Conservation (phyloP, 768 basidiomycete species). For the Harrya chromipes region DNA sequence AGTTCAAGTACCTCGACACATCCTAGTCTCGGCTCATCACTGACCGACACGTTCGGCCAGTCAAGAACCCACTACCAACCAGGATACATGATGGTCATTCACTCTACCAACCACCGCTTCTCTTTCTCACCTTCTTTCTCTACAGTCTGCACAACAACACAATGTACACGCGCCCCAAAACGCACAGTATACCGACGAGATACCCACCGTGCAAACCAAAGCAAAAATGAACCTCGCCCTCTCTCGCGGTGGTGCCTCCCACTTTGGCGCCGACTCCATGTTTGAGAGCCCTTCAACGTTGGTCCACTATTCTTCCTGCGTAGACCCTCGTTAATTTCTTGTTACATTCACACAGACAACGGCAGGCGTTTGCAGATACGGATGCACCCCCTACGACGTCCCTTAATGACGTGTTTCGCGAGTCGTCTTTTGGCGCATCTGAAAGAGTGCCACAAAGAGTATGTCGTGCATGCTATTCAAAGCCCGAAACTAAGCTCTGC, state of each 20-base stretch:
- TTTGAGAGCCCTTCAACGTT: slow-evolving; percentile 57
- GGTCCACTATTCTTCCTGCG: background rate
- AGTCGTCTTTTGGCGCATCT: slow-evolving; percentile 35
- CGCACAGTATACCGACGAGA: slow-evolving; percentile 66
- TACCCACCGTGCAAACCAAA: slow-evolving; percentile 74
- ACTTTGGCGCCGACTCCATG: slow-evolving; percentile 85
- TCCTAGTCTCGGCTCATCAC: slow-evolving; percentile 45
- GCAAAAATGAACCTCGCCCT: slow-evolving; percentile 75
- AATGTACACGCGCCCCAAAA: slow-evolving; percentile 54
- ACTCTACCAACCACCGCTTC: background rate
- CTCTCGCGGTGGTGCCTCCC: slow-evolving; percentile 58
- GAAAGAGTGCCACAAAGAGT: slow-evolving; percentile 23
- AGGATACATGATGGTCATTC: slow-evolving; percentile 73
- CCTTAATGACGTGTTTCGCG: slow-evolving; percentile 70
- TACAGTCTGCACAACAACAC: slow-evolving; percentile 60
- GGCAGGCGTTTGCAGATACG: slow-evolving; percentile 65
- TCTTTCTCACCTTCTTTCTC: background rate
- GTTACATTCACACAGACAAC: slow-evolving; percentile 39
- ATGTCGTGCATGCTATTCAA: background rate
- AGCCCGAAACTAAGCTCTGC: background rate
- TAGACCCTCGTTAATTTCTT: slow-evolving; percentile 6
- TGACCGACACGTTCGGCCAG: slow-evolving; percentile 68
- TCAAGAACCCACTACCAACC: slow-evolving; percentile 76
- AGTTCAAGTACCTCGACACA: slow-evolving; percentile 41
- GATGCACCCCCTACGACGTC: slow-evolving; percentile 80